Percentiles rank a stretch among this genome's conserved stretches.
These are phyloP conservation scores for Diutina rugosa DNA, from an alignment of 1,139 yeast genomes.

Conservation along the genomic window DNA sequence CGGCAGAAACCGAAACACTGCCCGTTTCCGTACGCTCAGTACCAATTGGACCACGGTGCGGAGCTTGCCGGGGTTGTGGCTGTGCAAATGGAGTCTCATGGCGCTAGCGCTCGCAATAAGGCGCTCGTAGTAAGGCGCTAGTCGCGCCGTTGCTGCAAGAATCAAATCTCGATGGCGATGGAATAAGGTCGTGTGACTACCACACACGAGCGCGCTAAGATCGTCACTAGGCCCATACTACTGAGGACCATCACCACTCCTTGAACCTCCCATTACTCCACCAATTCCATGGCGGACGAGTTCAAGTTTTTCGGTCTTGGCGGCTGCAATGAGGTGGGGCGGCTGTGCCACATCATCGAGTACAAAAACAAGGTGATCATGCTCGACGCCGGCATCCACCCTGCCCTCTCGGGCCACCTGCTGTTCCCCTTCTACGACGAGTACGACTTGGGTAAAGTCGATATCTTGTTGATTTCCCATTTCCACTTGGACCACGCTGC, in stretches of 20 bases:
- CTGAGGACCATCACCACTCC: neutral
- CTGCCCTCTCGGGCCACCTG: slow-evolving; percentile 82
- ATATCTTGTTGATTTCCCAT: slow-evolving; percentile 76
- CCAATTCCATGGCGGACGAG: slow-evolving; percentile 14
- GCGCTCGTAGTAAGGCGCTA: neutral
- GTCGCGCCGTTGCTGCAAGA: neutral
- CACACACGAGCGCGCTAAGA: too few relatives aligned
- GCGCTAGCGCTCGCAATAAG: neutral
- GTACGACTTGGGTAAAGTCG: slow-evolving; percentile 79
- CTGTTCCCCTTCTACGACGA: slow-evolving; percentile 93
- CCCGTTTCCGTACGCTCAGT: slow-evolving; percentile 6
- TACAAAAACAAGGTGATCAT: slow-evolving; percentile 93
- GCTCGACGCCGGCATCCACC: slow-evolving; percentile 98
- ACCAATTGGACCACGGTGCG: neutral
- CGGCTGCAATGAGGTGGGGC: slow-evolving; percentile 98
- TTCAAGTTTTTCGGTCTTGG: slow-evolving; percentile 87
- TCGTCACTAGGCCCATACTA: too few relatives aligned
- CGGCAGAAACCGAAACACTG: slow-evolving; percentile 31
- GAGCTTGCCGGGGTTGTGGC: neutral
- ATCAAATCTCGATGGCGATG: too few relatives aligned
- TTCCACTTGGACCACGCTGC: slow-evolving; percentile 98
- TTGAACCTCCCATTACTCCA: neutral
- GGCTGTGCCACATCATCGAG: slow-evolving; percentile 87
- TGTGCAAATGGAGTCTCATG: neutral
- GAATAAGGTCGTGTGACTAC: neutral